Evolutionary conservation across 2,329 filamentous ascomycete species (phyloP).

Genomic region (Annulohypoxylon truncatum): DNA sequence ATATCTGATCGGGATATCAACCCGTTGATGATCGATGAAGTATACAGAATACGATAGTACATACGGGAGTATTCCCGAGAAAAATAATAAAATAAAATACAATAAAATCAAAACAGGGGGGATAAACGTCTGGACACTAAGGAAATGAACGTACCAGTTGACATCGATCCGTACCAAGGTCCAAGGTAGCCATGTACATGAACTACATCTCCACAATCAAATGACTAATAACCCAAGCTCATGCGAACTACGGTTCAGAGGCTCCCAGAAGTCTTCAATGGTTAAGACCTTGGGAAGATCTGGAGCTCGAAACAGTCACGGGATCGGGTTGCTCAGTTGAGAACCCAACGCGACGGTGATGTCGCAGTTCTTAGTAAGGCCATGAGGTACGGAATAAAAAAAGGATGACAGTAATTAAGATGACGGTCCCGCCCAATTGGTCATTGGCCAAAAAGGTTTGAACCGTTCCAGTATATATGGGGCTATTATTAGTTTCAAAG

Average conservation of each 20-base stretch:
- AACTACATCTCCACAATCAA: slow-evolving; percentile 24
- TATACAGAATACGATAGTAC: slow-evolving; percentile 4
- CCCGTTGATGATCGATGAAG: slow-evolving; percentile 4
- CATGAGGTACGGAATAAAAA: background rate
- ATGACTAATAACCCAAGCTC: slow-evolving; percentile 6
- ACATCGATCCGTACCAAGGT: background rate
- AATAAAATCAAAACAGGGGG: background rate
- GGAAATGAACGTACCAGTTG: slow-evolving; percentile 5
- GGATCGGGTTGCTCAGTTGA: slow-evolving; percentile 22
- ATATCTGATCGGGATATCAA: slow-evolving; percentile 24
- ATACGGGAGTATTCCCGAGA: background rate
- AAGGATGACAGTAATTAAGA: slow-evolving; percentile 15
- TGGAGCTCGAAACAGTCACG: slow-evolving; percentile 33
- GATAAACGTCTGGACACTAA: background rate
- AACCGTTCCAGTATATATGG: background rate
- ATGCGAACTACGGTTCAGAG: slow-evolving; percentile 36
- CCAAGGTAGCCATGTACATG: background rate
- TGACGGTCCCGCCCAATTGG: slow-evolving; percentile 25
- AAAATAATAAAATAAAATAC: slow-evolving; percentile 20
- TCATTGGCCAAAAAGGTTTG: slow-evolving; percentile 19
- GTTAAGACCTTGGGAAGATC: slow-evolving; percentile 28
- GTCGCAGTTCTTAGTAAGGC: slow-evolving; percentile 21
- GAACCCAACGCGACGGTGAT: slow-evolving; percentile 16
- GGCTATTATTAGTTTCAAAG: slow-evolving; percentile 28
- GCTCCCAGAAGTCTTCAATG: slow-evolving; percentile 28